Percentiles rank a stretch among this genome's conserved stretches.
Conservation (phyloP, 306 rosid genomes). For the Canavalia gladiata region DNA sequence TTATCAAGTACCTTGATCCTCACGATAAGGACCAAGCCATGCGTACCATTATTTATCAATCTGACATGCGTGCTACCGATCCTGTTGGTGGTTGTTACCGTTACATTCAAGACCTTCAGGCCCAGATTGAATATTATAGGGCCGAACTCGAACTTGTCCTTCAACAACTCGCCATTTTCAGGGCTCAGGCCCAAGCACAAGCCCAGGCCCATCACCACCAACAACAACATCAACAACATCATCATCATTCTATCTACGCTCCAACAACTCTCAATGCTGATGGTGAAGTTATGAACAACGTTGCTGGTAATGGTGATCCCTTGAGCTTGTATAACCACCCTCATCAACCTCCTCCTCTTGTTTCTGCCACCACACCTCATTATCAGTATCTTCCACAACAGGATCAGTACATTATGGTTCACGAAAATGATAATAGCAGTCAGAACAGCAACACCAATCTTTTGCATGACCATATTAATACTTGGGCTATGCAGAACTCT, state of each 20-base stretch:
- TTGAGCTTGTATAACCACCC: conserved; percentile 46
- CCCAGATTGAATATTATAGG: conserved; percentile 57
- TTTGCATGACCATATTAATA: conserved; percentile 63
- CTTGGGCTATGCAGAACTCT: conserved; percentile 69
- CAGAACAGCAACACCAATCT: conserved; percentile 1
- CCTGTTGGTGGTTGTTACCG: conserved; percentile 89
- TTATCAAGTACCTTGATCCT: conserved; percentile 62
- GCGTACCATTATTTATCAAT: conserved; percentile 76
- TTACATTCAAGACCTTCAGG: conserved; percentile 64
- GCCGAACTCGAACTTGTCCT: conserved; percentile 70
- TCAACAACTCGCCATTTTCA: conserved; percentile 72
- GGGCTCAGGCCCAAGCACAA: conserved; percentile 52
- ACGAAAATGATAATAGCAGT: conserved; percentile 19
- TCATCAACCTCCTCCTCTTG: neutral
- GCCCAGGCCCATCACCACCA: neutral
- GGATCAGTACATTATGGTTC: conserved; percentile 48
- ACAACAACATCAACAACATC: conserved; percentile 1
- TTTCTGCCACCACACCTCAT: neutral
- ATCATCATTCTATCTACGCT: neutral
- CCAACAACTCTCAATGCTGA: neutral
- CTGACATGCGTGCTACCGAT: conserved; percentile 81
- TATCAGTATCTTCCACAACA: conserved; percentile 50
- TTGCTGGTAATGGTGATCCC: conserved; percentile 44
- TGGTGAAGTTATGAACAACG: conserved; percentile 39
- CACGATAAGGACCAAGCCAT: conserved; percentile 71